Conservation (phyloP, 257 asterid genomes). For the Penstemon barbatus region DNA sequence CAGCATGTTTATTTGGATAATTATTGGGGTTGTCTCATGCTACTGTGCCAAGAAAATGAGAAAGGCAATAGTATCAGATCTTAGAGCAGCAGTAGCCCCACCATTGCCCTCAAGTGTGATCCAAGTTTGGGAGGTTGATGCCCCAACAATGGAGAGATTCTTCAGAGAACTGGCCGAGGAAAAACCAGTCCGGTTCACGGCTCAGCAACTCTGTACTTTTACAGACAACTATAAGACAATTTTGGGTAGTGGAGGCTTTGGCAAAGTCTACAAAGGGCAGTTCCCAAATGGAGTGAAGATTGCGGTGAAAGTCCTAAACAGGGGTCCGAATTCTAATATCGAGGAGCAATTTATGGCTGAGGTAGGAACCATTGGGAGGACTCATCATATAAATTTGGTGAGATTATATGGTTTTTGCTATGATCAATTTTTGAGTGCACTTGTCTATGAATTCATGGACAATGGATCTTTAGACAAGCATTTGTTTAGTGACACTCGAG, state of each 20-base stretch:
- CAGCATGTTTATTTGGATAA: slow-evolving; percentile 14
- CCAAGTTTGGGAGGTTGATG: slow-evolving; percentile 33
- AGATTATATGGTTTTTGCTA: slow-evolving; percentile 40
- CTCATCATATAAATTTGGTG: slow-evolving; percentile 37
- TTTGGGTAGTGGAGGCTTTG: slow-evolving; percentile 41
- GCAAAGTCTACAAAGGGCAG: slow-evolving; percentile 38
- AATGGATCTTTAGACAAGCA: slow-evolving; percentile 36
- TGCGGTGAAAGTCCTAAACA: slow-evolving; percentile 40
- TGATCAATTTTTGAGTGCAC: slow-evolving; percentile 37
- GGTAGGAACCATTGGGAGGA: slow-evolving; percentile 39
- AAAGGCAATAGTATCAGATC: slow-evolving; percentile 31
- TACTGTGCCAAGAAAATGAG: slow-evolving; percentile 26
- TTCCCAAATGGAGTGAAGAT: slow-evolving; percentile 37
- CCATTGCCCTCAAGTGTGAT: slow-evolving; percentile 15
- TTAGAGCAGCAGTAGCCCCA: slow-evolving; percentile 28
- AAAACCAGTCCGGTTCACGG: slow-evolving; percentile 38
- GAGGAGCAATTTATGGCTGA: slow-evolving; percentile 49
- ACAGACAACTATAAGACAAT: slow-evolving; percentile 35
- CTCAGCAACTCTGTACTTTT: slow-evolving; percentile 34
- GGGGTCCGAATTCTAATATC: not conserved
- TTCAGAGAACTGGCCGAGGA: slow-evolving; percentile 36
- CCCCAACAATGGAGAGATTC: slow-evolving; percentile 44
- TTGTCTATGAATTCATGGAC: slow-evolving; percentile 44
- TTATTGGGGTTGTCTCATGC: slow-evolving; percentile 5
- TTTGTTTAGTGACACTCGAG: slow-evolving; percentile 29